Percentiles rank a stretch among this genome's conserved stretches.
Conservation (phyloP, 257 asterid species). For the Leonotis leonurus region DNA sequence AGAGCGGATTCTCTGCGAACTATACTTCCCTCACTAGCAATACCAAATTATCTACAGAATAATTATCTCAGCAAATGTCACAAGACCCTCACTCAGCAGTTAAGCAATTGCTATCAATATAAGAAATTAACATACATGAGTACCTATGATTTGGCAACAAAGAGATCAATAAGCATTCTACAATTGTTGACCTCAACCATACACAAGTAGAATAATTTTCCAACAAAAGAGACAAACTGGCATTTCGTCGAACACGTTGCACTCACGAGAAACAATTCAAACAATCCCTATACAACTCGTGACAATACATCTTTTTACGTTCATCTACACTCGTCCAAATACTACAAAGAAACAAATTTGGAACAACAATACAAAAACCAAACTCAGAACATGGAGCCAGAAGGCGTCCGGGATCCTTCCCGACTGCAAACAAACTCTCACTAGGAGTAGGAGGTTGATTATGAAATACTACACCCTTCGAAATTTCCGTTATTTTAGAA, state of each 20-base stretch:
- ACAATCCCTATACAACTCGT: not conserved
- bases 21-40: not conserved
- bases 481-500: too few species aligned
- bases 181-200: not conserved
- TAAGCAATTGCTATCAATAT: not conserved
- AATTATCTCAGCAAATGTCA: not conserved
- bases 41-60: slow-evolving; percentile 1
- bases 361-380: too few species aligned
- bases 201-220: not conserved
- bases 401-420: too few species aligned
- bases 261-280: slow-evolving; percentile 1
- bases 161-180: not conserved
- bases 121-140: not conserved
- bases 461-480: too few species aligned
- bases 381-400: too few species aligned
- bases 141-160: not conserved
- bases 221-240: slow-evolving; percentile 2
- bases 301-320: not conserved
- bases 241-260: slow-evolving; percentile 31
- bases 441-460: too few species aligned
- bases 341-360: too few species aligned
- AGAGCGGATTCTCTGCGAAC: not conserved
- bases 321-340: not conserved
- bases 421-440: too few species aligned
- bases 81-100: not conserved